Conservation (phyloP, 192 early-diverging fungal genomes). For the Coemansia sp. region DNA sequence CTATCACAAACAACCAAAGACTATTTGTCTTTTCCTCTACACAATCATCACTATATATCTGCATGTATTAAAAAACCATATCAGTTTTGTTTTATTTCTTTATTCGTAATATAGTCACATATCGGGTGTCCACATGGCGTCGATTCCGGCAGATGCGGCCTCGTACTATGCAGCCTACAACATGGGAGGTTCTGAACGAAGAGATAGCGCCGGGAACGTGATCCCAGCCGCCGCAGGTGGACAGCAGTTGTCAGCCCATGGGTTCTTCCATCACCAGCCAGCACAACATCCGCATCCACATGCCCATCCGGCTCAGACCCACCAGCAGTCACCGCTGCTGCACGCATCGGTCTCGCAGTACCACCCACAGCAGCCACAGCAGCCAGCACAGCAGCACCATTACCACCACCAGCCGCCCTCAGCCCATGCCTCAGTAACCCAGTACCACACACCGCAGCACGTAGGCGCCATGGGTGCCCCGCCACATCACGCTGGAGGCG, state of each 20-base stretch:
- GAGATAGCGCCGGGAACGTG: constrained; percentile 19
- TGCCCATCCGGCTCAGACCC: constrained; percentile 8
- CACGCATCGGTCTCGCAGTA: constrained; percentile 6
- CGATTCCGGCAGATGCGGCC: constrained; percentile 34
- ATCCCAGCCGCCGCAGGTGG: constrained; percentile 7
- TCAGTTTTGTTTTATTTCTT: neutral
- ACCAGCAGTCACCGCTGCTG: constrained; percentile 12
- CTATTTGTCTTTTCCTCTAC: neutral
- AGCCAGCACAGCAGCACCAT: constrained; percentile 8
- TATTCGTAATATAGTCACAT: constrained; percentile 35
- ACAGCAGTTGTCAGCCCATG: constrained; percentile 26
- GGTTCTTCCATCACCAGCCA: constrained; percentile 33
- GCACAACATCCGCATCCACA: constrained; percentile 12
- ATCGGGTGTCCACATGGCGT: constrained; percentile 34
- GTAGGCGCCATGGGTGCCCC: constrained; percentile 1
- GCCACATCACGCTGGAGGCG: constrained; percentile 1
- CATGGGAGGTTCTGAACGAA: constrained; percentile 17
- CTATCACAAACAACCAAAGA: neutral
- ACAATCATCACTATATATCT: neutral
- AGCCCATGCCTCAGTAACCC: constrained; percentile 18
- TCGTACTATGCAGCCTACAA: constrained; percentile 40
- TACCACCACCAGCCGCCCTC: constrained; percentile 9
- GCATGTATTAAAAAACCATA: constrained; percentile 5
- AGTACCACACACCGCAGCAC: constrained; percentile 29
- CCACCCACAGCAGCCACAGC: constrained; percentile 10